Conservation (phyloP, 169 alveolate species). For the Cyclospora cayetanensis region DNA sequence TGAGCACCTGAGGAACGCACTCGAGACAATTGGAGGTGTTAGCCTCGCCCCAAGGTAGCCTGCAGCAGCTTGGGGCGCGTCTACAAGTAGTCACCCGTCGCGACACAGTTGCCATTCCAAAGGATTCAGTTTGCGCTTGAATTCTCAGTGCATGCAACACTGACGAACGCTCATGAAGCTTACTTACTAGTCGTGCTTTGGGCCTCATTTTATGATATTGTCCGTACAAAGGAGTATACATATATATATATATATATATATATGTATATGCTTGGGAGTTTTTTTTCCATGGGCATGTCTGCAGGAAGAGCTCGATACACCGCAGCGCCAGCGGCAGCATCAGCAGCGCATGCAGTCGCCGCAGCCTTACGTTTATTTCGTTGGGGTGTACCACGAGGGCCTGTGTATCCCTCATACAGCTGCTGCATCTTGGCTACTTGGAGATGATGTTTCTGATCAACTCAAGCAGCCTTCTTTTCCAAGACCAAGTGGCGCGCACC, state of each 20-base stretch:
- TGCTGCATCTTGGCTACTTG: conserved; percentile 29
- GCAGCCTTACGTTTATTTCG: conserved; percentile 4
- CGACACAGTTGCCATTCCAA: no score
- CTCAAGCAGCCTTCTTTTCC: conserved; percentile 27
- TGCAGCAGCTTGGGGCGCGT: no score
- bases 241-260: background rate
- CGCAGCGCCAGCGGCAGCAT: conserved; percentile 60
- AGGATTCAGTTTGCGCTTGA: no score
- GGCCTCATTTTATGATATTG: background rate
- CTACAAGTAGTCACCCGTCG: no score
- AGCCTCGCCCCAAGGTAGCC: conserved; percentile 1
- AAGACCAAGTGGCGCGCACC: conserved; percentile 38
- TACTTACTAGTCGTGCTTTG: background rate
- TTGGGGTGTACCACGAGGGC: conserved; percentile 52
- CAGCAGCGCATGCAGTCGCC: conserved; percentile 58
- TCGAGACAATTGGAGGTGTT: conserved; percentile 34
- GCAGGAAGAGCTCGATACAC: background rate
- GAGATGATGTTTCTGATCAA: conserved; percentile 17
- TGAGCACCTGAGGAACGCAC: conserved; percentile 9
- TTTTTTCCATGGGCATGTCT: background rate
- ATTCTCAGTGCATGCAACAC: no score
- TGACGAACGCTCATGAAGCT: no score
- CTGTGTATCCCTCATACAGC: conserved; percentile 9
- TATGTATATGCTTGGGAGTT: background rate
- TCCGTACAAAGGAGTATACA: background rate